Conservation (phyloP, 192 early-diverging fungal genomes). For the Podila verticillata region DNA sequence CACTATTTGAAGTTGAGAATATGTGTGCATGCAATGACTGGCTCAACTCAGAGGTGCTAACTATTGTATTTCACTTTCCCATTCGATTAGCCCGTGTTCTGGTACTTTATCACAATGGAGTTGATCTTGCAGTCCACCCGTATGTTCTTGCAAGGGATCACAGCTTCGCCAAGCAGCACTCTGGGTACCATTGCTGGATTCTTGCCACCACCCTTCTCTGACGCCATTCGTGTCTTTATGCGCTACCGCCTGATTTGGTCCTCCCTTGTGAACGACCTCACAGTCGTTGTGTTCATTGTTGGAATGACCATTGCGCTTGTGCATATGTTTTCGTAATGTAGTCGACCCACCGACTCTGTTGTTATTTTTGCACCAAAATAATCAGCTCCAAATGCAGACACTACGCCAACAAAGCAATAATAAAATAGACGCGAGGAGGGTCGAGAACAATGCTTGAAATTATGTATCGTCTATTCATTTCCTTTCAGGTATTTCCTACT, state of each 20-base stretch:
- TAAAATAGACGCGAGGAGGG: no score
- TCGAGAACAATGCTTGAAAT: no score
- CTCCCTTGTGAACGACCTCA: constrained; percentile 61
- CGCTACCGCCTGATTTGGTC: constrained; percentile 66
- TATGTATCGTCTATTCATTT: no score
- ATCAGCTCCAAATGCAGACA: no score
- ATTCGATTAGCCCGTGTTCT: constrained; percentile 56
- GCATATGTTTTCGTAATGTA: constrained; percentile 37
- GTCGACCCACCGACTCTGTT: no score
- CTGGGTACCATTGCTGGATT: constrained; percentile 54
- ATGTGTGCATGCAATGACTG: background rate
- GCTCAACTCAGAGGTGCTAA: no score
- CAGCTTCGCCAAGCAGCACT: constrained; percentile 43
- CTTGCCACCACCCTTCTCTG: constrained; percentile 59
- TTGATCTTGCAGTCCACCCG: constrained; percentile 58
- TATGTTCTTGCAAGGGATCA: constrained; percentile 58
- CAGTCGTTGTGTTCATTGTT: constrained; percentile 59
- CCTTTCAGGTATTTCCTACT: no score
- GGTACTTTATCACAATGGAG: constrained; percentile 66
- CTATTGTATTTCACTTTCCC: no score
- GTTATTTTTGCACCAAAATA: no score
- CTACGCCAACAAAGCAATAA: no score
- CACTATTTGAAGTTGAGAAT: background rate
- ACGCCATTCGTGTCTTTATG: constrained; percentile 55
- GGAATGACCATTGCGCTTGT: constrained; percentile 47